Percentiles rank a stretch among this genome's conserved stretches.
Evolutionary conservation across 805 yeast species (phyloP).

Genomic region (Ogataea allantospora): DNA sequence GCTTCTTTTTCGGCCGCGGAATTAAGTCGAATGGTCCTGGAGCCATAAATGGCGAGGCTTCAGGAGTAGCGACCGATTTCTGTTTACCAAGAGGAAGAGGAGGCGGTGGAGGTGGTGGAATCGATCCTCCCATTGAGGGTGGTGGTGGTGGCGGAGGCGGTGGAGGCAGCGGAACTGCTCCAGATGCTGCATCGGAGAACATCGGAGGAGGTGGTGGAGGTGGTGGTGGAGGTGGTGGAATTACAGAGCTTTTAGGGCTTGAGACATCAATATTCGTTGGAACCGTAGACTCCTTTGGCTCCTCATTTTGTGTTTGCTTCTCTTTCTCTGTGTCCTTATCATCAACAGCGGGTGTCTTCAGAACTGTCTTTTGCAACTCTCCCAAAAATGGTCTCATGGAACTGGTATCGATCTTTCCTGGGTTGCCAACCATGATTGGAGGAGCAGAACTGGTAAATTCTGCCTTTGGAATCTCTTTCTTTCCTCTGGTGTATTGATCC

Average conservation of each 20-base stretch:
- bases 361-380: slow-evolving; percentile 52
- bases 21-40: slow-evolving; percentile 44
- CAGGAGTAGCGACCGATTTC: slow-evolving; percentile 8
- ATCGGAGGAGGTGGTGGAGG: slow-evolving; percentile 39
- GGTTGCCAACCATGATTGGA: slow-evolving; percentile 15
- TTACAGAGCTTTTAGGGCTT: neutral
- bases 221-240: slow-evolving; percentile 2
- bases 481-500: slow-evolving; percentile 29
- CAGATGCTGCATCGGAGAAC: slow-evolving; percentile 18
- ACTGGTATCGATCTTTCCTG: slow-evolving; percentile 19
- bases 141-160: slow-evolving; percentile 34
- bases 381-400: slow-evolving; percentile 43
- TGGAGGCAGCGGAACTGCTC: slow-evolving; percentile 12
- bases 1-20: slow-evolving; percentile 70
- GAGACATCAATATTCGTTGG: too few species aligned
- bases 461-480: slow-evolving; percentile 25
- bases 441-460: slow-evolving; percentile 24
- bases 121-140: slow-evolving; percentile 13
- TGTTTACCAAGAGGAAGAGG: slow-evolving; percentile 26
- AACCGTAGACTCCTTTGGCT: neutral
- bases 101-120: slow-evolving; percentile 29
- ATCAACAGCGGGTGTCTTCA: slow-evolving; percentile 31
- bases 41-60: slow-evolving; percentile 26
- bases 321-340: slow-evolving; percentile 1
- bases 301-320: neutral